Evolutionary conservation across 495 filamentous ascomycete genomes (phyloP).

Genomic region (Thermochaetoides thermophila): DNA sequence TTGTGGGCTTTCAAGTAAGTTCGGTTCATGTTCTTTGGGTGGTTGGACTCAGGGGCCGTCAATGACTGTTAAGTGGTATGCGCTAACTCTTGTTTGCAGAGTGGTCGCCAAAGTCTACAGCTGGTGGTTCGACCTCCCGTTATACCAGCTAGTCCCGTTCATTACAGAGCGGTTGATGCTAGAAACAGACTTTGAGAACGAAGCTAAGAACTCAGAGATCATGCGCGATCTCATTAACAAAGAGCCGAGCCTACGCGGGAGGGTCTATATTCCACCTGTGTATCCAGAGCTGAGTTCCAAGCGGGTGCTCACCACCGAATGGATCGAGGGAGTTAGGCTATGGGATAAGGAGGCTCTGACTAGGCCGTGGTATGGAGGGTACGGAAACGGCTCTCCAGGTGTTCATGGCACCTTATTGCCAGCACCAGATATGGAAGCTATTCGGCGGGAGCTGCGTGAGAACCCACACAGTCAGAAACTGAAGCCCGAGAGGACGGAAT

Average conservation of each 20-base stretch:
- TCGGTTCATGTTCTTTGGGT: neutral
- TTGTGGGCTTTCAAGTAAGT: slow-evolving; percentile 84
- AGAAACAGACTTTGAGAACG: slow-evolving; percentile 87
- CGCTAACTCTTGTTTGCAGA: too few species aligned
- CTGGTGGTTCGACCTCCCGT: slow-evolving; percentile 70
- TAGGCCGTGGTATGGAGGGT: slow-evolving; percentile 59
- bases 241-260: slow-evolving; percentile 59
- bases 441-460: slow-evolving; percentile 26
- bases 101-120: slow-evolving; percentile 65
- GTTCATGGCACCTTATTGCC: slow-evolving; percentile 54
- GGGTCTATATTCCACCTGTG: slow-evolving; percentile 79
- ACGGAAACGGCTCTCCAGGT: slow-evolving; percentile 60
- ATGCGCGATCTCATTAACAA: slow-evolving; percentile 65
- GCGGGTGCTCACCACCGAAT: slow-evolving; percentile 87
- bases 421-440: slow-evolving; percentile 27
- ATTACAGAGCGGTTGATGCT: slow-evolving; percentile 73
- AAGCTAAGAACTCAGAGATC: slow-evolving; percentile 72
- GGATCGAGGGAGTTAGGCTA: slow-evolving; percentile 86
- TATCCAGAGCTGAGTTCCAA: slow-evolving; percentile 69
- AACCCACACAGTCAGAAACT: slow-evolving; percentile 36
- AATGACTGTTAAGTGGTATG: too few species aligned
- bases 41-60: slow-evolving; percentile 3
- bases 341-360: slow-evolving; percentile 77
- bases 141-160: slow-evolving; percentile 79
- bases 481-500: slow-evolving; percentile 67